Percentiles rank a stretch among this genome's conserved stretches.
phyloP scores from a whole-genome alignment of 805 yeast species.

The Lachancea kluyveri region DNA sequence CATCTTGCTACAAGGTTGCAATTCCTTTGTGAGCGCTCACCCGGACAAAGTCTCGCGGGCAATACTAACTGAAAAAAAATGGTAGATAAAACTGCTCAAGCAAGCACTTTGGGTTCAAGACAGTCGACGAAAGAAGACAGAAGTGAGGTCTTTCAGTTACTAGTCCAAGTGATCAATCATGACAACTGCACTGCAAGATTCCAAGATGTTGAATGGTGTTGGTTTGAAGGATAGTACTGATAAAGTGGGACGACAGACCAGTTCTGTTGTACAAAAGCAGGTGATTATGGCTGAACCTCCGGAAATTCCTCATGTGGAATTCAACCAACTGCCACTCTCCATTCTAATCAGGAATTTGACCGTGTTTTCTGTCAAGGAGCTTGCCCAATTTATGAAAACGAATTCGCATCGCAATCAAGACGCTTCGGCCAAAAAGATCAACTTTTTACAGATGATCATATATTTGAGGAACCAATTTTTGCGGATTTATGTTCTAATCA shows the following conservation, averaged over 20 bases:
- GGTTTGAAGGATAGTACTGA: conserved; percentile 1
- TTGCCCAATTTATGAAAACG: conserved; percentile 30
- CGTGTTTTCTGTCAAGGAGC: conserved; percentile 28
- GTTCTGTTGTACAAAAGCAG: neutral
- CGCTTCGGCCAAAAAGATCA: conserved; percentile 51
- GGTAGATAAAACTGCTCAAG: too few species aligned
- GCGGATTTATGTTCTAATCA: conserved; percentile 75
- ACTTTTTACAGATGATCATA: conserved; percentile 63
- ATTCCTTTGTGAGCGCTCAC: too few species aligned
- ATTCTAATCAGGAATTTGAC: conserved; percentile 28
- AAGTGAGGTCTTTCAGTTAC: too few species aligned
- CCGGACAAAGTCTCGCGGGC: too few species aligned
- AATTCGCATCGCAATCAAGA: conserved; percentile 20
- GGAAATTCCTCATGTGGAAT: conserved; percentile 30
- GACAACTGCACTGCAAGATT: conserved; percentile 6
- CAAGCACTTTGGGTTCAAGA: too few species aligned
- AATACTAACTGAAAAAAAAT: too few species aligned
- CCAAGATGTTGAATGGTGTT: conserved; percentile 2
- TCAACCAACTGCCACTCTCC: conserved; percentile 29
- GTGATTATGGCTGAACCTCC: conserved; percentile 13
- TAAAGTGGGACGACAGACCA: neutral
- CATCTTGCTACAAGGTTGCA: too few species aligned
- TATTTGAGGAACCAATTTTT: conserved; percentile 75
- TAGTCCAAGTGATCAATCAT: too few species aligned
- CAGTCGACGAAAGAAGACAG: too few species aligned